These are phyloP conservation scores for Phytophthora cactorum DNA, from an alignment of 352 stramenopile species.

Conservation along the genomic window DNA sequence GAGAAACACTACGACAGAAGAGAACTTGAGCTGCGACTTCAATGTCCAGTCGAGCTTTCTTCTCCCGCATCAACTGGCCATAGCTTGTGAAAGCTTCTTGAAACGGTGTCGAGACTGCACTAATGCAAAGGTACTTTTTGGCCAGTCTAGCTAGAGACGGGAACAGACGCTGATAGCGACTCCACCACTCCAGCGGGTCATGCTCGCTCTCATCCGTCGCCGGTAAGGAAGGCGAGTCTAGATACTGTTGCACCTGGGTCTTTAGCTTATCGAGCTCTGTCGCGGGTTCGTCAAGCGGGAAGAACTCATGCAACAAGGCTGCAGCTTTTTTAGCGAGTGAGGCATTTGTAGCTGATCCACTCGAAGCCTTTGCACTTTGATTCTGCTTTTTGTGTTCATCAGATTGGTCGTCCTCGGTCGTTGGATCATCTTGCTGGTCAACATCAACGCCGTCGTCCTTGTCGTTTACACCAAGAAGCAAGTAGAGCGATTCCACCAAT, in stretches of 20 bases:
- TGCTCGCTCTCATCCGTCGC: conserved; percentile 75
- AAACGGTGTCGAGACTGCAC: conserved; percentile 74
- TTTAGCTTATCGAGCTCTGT: conserved; percentile 71
- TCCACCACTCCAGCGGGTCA: conserved; percentile 87
- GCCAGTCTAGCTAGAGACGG: conserved; percentile 71
- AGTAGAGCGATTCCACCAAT: conserved; percentile 57
- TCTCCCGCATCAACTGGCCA: conserved; percentile 78
- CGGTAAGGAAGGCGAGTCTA: conserved; percentile 70
- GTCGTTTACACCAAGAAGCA: conserved; percentile 53
- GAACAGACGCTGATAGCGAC: conserved; percentile 73
- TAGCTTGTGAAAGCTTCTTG: conserved; percentile 84
- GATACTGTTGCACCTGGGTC: conserved; percentile 69
- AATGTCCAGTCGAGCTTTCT: conserved; percentile 78
- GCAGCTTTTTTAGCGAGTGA: conserved; percentile 28
- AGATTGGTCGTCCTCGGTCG: conserved; percentile 16
- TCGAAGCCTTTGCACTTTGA: conserved; percentile 25
- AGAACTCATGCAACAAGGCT: conserved; percentile 65
- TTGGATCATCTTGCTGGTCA: conserved; percentile 16
- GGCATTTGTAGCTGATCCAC: background rate
- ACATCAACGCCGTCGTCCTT: conserved; percentile 40
- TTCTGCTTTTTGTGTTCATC: conserved; percentile 38
- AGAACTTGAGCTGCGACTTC: conserved; percentile 80
- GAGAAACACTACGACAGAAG: conserved; percentile 79
- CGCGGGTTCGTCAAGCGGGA: conserved; percentile 57
- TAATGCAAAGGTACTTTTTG: conserved; percentile 82